These are phyloP conservation scores for Beauveria sp. DNA, from an alignment of 2,329 filamentous ascomycete species.

Conservation along the genomic window DNA sequence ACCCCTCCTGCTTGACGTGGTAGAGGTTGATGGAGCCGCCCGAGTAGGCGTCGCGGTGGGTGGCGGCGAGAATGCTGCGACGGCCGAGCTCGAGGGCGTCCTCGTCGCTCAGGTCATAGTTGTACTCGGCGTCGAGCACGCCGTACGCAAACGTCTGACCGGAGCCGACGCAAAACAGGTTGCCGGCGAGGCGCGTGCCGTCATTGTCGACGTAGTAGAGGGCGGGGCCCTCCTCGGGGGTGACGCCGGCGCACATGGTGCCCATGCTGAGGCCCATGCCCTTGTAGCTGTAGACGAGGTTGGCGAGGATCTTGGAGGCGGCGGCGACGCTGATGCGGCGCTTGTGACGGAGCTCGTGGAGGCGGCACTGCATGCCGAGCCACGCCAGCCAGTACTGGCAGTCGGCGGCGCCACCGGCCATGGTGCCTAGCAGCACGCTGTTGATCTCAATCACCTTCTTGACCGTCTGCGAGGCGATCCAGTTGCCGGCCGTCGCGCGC, in stretches of 20 bases:
- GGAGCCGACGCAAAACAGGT: slow-evolving; percentile 96
- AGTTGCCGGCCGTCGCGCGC: slow-evolving; percentile 92
- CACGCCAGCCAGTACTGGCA: slow-evolving; percentile 99
- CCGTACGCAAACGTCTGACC: slow-evolving; percentile 99
- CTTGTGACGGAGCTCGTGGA: slow-evolving; percentile 99
- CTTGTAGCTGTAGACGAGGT: slow-evolving; percentile 98
- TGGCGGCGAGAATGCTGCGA: slow-evolving; percentile 89
- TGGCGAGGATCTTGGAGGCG: slow-evolving; percentile 96
- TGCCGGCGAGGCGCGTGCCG: slow-evolving; percentile 83
- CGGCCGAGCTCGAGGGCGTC: slow-evolving; percentile 86
- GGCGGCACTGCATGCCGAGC: slow-evolving; percentile 96
- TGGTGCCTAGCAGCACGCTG: slow-evolving; percentile 85
- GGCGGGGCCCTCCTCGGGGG: slow-evolving; percentile 88
- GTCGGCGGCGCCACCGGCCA: slow-evolving; percentile 97
- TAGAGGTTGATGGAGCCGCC: slow-evolving; percentile 98
- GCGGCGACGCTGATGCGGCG: slow-evolving; percentile 95
- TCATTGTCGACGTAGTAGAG: slow-evolving; percentile 97
- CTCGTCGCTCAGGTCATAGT: slow-evolving; percentile 77
- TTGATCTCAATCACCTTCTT: slow-evolving; percentile 99
- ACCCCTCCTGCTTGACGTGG: slow-evolving; percentile 97
- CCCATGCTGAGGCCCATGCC: slow-evolving; percentile 98
- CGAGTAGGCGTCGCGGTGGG: slow-evolving; percentile 96
- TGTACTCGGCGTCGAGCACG: slow-evolving; percentile 92
- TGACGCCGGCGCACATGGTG: slow-evolving; percentile 98
- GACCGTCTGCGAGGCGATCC: slow-evolving; percentile 98